Conservation (phyloP, 352 stramenopile genomes). For the Globisporangium lucens region DNA sequence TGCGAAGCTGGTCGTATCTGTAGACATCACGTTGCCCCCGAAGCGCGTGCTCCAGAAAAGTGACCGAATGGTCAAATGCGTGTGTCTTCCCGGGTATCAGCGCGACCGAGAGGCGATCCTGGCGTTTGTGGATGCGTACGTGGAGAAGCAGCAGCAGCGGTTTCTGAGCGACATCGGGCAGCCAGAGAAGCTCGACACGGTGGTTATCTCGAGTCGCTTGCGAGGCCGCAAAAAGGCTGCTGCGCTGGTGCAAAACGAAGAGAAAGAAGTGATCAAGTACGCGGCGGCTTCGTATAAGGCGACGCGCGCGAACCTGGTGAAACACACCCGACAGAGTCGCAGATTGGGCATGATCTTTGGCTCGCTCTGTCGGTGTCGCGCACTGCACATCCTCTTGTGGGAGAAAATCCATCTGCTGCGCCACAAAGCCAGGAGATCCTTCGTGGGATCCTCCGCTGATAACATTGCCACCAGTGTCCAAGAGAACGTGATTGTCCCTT, state of each 20-base stretch:
- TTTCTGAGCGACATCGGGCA: constrained; percentile 51
- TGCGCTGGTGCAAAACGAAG: constrained; percentile 23
- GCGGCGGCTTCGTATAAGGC: constrained; percentile 60
- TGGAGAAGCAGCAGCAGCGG: constrained; percentile 64
- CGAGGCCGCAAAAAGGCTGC: constrained; percentile 19
- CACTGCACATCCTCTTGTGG: constrained; percentile 68
- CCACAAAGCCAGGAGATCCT: constrained; percentile 3
- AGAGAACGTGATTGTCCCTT: background rate
- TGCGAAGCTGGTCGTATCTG: constrained; percentile 39
- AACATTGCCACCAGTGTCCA: background rate
- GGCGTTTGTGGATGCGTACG: constrained; percentile 57
- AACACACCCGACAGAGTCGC: constrained; percentile 68
- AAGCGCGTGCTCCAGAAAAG: constrained; percentile 68
- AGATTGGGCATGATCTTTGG: constrained; percentile 72
- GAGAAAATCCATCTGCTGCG: constrained; percentile 33
- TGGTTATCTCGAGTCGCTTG: constrained; percentile 54
- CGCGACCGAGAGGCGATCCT: constrained; percentile 44
- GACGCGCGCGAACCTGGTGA: constrained; percentile 49
- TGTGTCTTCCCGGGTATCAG: constrained; percentile 52
- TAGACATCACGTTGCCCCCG: constrained; percentile 67
- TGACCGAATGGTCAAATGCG: constrained; percentile 63
- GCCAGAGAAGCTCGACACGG: constrained; percentile 45
- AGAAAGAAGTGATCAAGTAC: constrained; percentile 66
- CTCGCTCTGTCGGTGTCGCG: constrained; percentile 61
- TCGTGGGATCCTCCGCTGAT: background rate